Evolutionary conservation across 208 protist genomes (phyloP).

Genomic region (Leishmania turanica): DNA sequence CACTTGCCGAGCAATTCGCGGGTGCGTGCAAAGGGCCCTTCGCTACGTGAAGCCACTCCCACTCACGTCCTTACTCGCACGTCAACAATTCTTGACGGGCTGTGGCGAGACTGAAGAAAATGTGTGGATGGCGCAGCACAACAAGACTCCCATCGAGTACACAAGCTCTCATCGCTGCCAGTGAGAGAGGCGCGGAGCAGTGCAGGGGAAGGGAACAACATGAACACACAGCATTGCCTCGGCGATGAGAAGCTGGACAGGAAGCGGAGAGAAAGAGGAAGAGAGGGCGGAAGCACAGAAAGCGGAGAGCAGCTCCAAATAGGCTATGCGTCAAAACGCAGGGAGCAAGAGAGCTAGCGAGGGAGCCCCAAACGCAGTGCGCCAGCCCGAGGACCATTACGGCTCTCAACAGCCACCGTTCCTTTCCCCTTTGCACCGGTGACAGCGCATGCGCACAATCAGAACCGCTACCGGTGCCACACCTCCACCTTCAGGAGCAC

Average conservation of each 20-base stretch:
- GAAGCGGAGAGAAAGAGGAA: slow-evolving; percentile 8
- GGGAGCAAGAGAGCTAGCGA: neutral
- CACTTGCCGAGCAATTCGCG: neutral
- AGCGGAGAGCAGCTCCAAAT: slow-evolving; percentile 1
- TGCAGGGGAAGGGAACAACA: neutral
- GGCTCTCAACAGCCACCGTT: neutral
- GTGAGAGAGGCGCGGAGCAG: neutral
- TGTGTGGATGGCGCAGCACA: neutral
- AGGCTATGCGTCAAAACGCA: neutral
- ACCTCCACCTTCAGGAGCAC: neutral
- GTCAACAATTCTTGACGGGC: neutral
- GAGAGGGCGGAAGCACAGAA: slow-evolving; percentile 7
- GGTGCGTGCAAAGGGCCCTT: neutral
- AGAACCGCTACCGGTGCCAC: neutral
- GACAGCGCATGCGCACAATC: neutral
- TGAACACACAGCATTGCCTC: neutral
- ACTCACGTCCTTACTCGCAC: neutral
- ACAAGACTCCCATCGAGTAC: neutral
- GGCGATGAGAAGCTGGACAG: neutral
- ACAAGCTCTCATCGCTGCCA: neutral
- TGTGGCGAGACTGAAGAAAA: neutral
- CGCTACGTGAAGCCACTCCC: neutral
- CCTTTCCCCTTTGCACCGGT: too few species aligned
- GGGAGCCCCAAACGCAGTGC: neutral
- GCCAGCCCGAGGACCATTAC: neutral